phyloP scores from a whole-genome alignment of 306 rosid species.

The Begonia masoniana region DNA sequence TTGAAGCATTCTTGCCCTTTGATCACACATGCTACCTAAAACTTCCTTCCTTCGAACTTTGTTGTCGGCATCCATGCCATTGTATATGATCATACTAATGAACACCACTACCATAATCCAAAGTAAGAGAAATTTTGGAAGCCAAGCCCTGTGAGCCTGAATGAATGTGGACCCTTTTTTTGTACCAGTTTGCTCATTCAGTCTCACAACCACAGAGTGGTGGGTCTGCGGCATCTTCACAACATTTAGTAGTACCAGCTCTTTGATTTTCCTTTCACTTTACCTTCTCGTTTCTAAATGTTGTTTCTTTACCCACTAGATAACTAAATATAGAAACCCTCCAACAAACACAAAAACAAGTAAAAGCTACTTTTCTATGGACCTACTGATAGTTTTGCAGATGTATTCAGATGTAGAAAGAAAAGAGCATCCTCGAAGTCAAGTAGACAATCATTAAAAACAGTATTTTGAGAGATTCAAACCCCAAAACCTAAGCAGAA shows the following conservation, averaged over 20 bases:
- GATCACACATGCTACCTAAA: constrained; percentile 84
- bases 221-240: constrained; percentile 42
- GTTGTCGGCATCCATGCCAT: constrained; percentile 58
- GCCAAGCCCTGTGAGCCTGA: constrained; percentile 69
- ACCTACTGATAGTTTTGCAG: background rate
- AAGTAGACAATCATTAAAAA: background rate
- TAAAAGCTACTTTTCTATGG: constrained; percentile 17
- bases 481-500: too few relatives aligned
- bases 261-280: constrained; percentile 13
- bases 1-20: constrained; percentile 95
- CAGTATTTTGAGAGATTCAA: background rate
- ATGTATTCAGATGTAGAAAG: background rate
- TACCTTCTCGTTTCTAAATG: constrained; percentile 15
- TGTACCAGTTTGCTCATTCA: constrained; percentile 60
- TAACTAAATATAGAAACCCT: constrained; percentile 24
- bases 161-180: constrained; percentile 61
- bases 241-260: constrained; percentile 18
- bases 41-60: constrained; percentile 72
- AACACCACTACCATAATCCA: constrained; percentile 54
- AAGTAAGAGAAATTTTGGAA: constrained; percentile 40
- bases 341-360: constrained; percentile 10
- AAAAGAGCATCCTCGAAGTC: background rate
- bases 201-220: constrained; percentile 47
- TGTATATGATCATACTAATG: constrained; percentile 37
- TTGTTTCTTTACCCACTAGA: constrained; percentile 23